These are phyloP conservation scores for Chlamydomonas incerta DNA, from an alignment of 139 green algal species.

Conservation along the genomic window DNA sequence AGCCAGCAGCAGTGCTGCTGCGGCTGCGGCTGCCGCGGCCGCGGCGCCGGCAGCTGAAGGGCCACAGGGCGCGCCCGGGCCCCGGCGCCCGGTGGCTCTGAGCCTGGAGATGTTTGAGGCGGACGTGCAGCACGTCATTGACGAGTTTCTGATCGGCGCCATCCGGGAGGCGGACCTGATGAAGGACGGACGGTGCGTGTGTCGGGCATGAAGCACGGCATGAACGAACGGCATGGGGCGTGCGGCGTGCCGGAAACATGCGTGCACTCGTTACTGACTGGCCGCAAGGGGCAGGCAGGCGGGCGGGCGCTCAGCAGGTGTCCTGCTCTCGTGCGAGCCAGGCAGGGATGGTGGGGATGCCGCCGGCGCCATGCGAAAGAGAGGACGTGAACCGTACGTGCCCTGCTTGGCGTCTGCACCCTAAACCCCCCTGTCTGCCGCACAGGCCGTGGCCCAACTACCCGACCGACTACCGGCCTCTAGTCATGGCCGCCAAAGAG, in stretches of 20 bases:
- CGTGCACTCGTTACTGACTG: too few species aligned
- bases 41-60: not conserved
- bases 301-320: too few species aligned
- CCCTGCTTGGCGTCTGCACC: too few species aligned
- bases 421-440: not conserved
- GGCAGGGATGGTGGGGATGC: too few species aligned
- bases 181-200: conserved; percentile 45
- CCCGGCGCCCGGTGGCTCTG: conserved; percentile 36
- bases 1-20: not conserved
- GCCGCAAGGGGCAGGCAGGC: too few species aligned
- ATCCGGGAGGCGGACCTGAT: conserved; percentile 53
- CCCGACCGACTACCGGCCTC: conserved; percentile 55
- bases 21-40: not conserved
- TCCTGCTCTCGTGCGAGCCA: too few species aligned
- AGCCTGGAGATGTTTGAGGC: conserved; percentile 71
- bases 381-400: too few species aligned
- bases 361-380: too few species aligned
- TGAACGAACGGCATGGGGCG: too few species aligned
- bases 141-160: conserved; percentile 54
- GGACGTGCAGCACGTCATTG: conserved; percentile 63
- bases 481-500: conserved; percentile 46
- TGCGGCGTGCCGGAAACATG: too few species aligned
- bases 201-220: too few species aligned
- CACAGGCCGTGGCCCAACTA: conserved; percentile 66
- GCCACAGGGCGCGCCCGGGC: not conserved